These are phyloP conservation scores for Coniophora puteana DNA, from an alignment of 1,284 basidiomycete species.

Conservation along the genomic window DNA sequence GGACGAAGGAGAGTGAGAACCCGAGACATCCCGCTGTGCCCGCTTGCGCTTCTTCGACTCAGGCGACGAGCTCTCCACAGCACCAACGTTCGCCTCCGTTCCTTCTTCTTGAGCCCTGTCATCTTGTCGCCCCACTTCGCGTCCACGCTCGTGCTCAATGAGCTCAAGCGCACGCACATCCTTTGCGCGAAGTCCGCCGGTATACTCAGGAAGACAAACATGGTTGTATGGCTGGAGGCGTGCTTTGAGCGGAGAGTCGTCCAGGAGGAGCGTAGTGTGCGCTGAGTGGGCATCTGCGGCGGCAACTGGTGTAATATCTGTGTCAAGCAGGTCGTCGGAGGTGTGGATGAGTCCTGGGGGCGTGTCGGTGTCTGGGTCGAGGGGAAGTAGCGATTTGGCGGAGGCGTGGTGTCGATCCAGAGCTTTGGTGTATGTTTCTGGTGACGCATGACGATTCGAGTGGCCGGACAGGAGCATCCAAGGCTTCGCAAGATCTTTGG, in stretches of 20 bases:
- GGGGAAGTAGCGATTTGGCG: constrained; percentile 8
- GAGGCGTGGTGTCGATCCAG: background rate
- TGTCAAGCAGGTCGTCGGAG: constrained; percentile 6
- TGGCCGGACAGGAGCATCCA: constrained; percentile 41
- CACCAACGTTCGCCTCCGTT: background rate
- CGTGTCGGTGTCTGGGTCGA: too few relatives aligned
- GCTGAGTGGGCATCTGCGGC: constrained; percentile 45
- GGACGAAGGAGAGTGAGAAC: background rate
- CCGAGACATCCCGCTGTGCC: background rate
- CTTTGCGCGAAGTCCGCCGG: constrained; percentile 35
- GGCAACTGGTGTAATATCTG: background rate
- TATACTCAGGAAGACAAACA: constrained; percentile 70
- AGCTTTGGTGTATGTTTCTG: background rate
- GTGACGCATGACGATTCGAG: background rate
- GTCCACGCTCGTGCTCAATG: constrained; percentile 1
- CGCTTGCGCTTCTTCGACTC: too few relatives aligned
- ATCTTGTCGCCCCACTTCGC: constrained; percentile 8
- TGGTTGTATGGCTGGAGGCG: constrained; percentile 80
- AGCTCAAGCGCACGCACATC: constrained; percentile 35
- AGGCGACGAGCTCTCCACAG: too few relatives aligned
- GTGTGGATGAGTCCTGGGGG: constrained; percentile 4
- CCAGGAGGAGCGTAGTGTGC: constrained; percentile 71
- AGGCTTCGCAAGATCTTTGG: constrained; percentile 74
- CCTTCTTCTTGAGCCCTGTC: constrained; percentile 4
- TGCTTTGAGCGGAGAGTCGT: constrained; percentile 79